phyloP scores from a whole-genome alignment of 2,329 filamentous ascomycete genomes.

The Rachicladosporium sp. region DNA sequence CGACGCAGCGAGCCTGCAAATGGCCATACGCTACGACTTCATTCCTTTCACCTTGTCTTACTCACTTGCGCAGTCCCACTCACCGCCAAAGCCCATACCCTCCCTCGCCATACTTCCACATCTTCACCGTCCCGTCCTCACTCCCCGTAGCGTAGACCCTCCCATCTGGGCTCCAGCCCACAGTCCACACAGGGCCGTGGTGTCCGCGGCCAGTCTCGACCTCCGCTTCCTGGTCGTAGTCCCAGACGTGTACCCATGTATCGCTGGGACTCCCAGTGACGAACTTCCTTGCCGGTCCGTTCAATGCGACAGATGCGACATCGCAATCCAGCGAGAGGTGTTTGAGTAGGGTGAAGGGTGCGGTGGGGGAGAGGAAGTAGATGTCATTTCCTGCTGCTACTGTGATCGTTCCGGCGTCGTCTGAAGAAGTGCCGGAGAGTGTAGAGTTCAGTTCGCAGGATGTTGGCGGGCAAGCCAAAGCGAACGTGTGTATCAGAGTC shows the following conservation, averaged over 20 bases:
- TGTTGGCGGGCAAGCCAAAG: constrained; percentile 73
- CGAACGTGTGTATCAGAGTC: constrained; percentile 61
- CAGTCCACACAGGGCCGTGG: constrained; percentile 93
- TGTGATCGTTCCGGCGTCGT: constrained; percentile 57
- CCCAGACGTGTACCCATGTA: constrained; percentile 93
- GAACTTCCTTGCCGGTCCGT: constrained; percentile 67
- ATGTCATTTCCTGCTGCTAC: constrained; percentile 90
- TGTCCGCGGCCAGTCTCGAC: constrained; percentile 92
- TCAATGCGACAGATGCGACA: constrained; percentile 80
- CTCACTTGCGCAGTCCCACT: too few relatives aligned
- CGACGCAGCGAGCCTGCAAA: too few relatives aligned
- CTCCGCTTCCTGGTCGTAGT: constrained; percentile 72
- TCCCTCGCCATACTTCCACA: constrained; percentile 59
- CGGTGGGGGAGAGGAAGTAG: constrained; percentile 75
- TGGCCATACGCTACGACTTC: too few relatives aligned
- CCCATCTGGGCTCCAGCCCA: constrained; percentile 86
- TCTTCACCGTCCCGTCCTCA: constrained; percentile 94
- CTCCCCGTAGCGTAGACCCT: constrained; percentile 94
- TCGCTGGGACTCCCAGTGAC: constrained; percentile 85
- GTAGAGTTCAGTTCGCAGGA: constrained; percentile 80
- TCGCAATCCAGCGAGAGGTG: constrained; percentile 69
- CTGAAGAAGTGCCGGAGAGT: constrained; percentile 39
- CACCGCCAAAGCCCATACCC: constrained; percentile 55
- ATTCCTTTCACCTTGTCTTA: too few relatives aligned
- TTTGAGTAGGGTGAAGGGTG: constrained; percentile 62